Evolutionary conservation across 371 early-diverging fungal species (phyloP), one percentile per base, ranked within the genome.

Genomic region (Smittium mucronatum): DNA sequence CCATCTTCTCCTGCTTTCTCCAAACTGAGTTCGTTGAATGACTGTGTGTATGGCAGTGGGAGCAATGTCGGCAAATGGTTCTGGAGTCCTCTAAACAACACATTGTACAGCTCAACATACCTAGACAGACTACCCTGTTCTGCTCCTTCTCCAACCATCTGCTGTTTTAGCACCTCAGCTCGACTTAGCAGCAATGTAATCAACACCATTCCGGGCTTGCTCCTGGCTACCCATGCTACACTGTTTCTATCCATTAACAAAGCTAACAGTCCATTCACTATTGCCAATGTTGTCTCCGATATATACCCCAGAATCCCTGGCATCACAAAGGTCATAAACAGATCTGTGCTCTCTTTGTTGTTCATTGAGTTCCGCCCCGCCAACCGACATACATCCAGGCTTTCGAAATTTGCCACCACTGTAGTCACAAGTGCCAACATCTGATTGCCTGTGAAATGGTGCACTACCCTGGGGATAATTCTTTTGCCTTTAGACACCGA

Each of bases 231-330:
- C n/a, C n/a, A n/a, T n/a, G n/a, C n/a, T n/a, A n/a, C n/a, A n/a
- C n/a, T n/a, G 80, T 92, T 93, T 58, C 93, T 86, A 70, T 93
- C 91, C 74, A 97, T 83, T 34, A 95, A 82, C 47, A 91, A 77
- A 26, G 86, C 85, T 77, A 91, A 82, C 64, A 91, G 79, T 0
- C 87, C 87, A 68, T 87, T 88, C 32, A 95, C 85, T 31, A 90
- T 88, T 65, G 83, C 80, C 69, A 95, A 75, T 30, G 94, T 89
- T 0, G 92, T 84, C 65, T 95, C 95, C 0, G 89, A 81, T 58
- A 95, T 81, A 59, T 93, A 86, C 2, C 79, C 82, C 30, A 92
- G 84, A 15, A 94, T 77, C 1, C 91, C 85, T 2, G 96, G 95
- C 28, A 92, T 83, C 21, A 90, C 87, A 8, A 87, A 83, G 70